phyloP scores from a whole-genome alignment of 371 early-diverging fungal genomes.

The Rhizomucor pusillus region DNA sequence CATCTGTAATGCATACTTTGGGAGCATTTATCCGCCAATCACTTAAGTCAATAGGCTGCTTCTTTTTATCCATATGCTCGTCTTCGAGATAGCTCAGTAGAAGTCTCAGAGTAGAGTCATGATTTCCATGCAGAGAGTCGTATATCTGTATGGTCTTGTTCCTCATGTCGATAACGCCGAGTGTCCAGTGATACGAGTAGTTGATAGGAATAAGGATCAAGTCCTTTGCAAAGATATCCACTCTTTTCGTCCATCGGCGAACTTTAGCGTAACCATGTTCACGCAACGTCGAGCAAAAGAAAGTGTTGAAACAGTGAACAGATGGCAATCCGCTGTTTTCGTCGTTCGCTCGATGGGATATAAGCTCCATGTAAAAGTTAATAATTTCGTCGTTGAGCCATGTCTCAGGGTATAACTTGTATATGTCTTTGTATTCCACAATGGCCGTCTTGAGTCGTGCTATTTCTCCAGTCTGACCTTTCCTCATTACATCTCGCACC shows the following conservation, averaged over 20 bases:
- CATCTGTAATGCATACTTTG: slow-evolving; percentile 33
- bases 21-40: slow-evolving; percentile 71
- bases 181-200: slow-evolving; percentile 85
- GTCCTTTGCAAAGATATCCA: slow-evolving; percentile 81
- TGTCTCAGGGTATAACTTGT: slow-evolving; percentile 66
- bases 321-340: slow-evolving; percentile 39
- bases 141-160: slow-evolving; percentile 74
- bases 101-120: slow-evolving; percentile 48
- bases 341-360: slow-evolving; percentile 61
- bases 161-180: slow-evolving; percentile 76
- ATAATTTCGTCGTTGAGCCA: slow-evolving; percentile 96
- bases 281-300: slow-evolving; percentile 77
- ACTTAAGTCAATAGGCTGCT: slow-evolving; percentile 50
- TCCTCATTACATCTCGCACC: slow-evolving; percentile 28
- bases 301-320: slow-evolving; percentile 85
- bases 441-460: slow-evolving; percentile 65
- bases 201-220: slow-evolving; percentile 88
- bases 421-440: slow-evolving; percentile 58
- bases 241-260: slow-evolving; percentile 80
- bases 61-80: slow-evolving; percentile 77
- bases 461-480: slow-evolving; percentile 29
- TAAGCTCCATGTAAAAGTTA: slow-evolving; percentile 84
- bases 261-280: slow-evolving; percentile 76
- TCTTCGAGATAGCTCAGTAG: slow-evolving; percentile 65
- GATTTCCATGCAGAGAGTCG: slow-evolving; percentile 79